A percentile compares a stretch with the other conserved stretches of the same genome.
phyloP scores from a whole-genome alignment of 306 rosid genomes.

The Fragaria iinumae region DNA sequence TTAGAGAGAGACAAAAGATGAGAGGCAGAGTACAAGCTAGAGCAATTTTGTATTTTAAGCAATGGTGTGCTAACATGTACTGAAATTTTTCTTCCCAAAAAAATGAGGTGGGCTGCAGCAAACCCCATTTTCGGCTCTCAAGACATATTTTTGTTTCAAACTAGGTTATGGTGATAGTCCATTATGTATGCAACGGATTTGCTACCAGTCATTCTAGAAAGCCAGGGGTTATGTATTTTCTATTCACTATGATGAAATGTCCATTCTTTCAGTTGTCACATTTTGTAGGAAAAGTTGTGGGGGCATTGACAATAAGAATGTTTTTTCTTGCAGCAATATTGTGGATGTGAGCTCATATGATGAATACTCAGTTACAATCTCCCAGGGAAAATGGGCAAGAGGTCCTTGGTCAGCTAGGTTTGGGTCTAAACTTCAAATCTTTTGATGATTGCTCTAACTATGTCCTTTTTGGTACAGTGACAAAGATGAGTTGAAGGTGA shows the following conservation, averaged over 20 bases:
- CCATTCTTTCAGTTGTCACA: not conserved
- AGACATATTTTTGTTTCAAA: not conserved
- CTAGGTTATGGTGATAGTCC: not conserved
- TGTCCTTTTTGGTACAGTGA: constrained; percentile 44
- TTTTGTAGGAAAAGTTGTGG: constrained; percentile 6
- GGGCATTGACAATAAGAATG: constrained; percentile 11
- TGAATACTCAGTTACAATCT: constrained; percentile 75
- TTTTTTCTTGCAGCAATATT: constrained; percentile 59
- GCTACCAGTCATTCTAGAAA: not conserved
- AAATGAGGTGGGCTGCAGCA: no score
- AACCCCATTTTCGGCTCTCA: no score
- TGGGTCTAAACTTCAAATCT: not conserved
- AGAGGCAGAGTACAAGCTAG: no score
- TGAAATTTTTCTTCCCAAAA: no score
- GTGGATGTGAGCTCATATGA: constrained; percentile 80
- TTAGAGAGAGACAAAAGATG: no score
- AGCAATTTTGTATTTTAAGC: no score
- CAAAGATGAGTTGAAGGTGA: constrained; percentile 75
- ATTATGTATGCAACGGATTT: not conserved
- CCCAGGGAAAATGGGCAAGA: constrained; percentile 97
- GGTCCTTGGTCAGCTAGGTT: constrained; percentile 99
- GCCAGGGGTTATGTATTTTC: not conserved
- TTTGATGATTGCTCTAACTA: constrained; percentile 1
- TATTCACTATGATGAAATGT: not conserved
- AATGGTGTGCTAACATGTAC: no score